These are phyloP conservation scores for Chalciporus pseudorubinellus DNA, from an alignment of 768 basidiomycete genomes.

Conservation along the genomic window DNA sequence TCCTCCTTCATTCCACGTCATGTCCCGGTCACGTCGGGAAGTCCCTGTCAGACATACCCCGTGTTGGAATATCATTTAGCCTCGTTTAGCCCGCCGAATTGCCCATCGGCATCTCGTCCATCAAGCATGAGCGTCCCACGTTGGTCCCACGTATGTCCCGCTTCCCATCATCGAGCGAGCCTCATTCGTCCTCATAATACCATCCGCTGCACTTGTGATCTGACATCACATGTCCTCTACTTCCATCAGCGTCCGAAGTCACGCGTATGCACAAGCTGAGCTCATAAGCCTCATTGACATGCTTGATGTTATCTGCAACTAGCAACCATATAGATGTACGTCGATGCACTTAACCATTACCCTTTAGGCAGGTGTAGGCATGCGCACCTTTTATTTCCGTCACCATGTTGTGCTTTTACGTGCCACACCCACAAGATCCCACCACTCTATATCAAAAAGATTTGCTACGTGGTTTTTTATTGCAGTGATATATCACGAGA, in stretches of 20 bases:
- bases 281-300: background rate
- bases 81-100: background rate
- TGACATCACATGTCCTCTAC: background rate
- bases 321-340: background rate
- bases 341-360: background rate
- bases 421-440: background rate
- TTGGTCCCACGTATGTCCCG: background rate
- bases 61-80: background rate
- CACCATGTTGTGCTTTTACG: background rate
- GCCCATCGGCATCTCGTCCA: background rate
- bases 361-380: too few species aligned
- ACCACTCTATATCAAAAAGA: background rate
- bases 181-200: background rate
- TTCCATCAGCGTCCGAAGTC: conserved; percentile 4
- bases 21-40: background rate
- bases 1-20: background rate
- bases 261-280: conserved; percentile 1
- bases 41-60: background rate
- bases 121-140: background rate
- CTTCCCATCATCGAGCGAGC: background rate
- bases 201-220: background rate
- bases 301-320: background rate
- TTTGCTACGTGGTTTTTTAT: background rate
- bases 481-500: background rate
- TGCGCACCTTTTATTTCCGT: background rate